Evolutionary conservation across 2,329 filamentous ascomycete species (phyloP).

Genomic region (Penicillium sp.): DNA sequence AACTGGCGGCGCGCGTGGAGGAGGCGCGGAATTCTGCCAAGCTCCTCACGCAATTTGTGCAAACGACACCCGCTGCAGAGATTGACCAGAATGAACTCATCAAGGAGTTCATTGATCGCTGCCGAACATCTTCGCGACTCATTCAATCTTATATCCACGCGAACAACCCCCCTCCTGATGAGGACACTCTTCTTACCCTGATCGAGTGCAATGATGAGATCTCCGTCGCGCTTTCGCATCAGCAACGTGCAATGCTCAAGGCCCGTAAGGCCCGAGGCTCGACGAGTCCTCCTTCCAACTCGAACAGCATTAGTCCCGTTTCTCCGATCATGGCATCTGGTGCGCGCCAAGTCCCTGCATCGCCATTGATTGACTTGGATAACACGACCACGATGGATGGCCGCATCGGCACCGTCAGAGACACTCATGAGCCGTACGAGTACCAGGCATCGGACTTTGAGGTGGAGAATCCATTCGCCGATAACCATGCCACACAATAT

Average conservation of each 20-base stretch:
- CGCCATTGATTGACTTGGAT: slow-evolving; percentile 10
- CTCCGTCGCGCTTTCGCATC: slow-evolving; percentile 75
- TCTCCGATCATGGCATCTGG: slow-evolving; percentile 18
- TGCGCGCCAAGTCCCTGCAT: neutral
- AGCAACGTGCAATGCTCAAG: slow-evolving; percentile 73
- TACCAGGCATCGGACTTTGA: slow-evolving; percentile 42
- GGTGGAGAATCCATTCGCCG: slow-evolving; percentile 45
- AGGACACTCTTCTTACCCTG: slow-evolving; percentile 87
- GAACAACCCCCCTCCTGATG: slow-evolving; percentile 78
- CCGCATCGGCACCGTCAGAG: slow-evolving; percentile 10
- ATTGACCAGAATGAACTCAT: slow-evolving; percentile 82
- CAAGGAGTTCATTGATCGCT: slow-evolving; percentile 87
- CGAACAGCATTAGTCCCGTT: slow-evolving; percentile 9
- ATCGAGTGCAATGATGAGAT: slow-evolving; percentile 95
- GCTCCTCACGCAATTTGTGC: slow-evolving; percentile 86
- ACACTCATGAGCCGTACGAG: slow-evolving; percentile 26
- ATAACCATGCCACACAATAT: slow-evolving; percentile 26
- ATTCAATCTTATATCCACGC: slow-evolving; percentile 84
- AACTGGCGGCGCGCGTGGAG: slow-evolving; percentile 80
- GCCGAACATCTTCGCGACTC: slow-evolving; percentile 74
- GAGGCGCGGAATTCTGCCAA: slow-evolving; percentile 90
- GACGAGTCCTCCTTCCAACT: slow-evolving; percentile 8
- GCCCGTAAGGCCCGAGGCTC: slow-evolving; percentile 48
- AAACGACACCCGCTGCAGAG: slow-evolving; percentile 76
- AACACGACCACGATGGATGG: slow-evolving; percentile 14